Percentiles rank a stretch among this genome's conserved stretches.
Evolutionary conservation across 495 filamentous ascomycete genomes (phyloP).

Genomic region (Penicillium goetzii): DNA sequence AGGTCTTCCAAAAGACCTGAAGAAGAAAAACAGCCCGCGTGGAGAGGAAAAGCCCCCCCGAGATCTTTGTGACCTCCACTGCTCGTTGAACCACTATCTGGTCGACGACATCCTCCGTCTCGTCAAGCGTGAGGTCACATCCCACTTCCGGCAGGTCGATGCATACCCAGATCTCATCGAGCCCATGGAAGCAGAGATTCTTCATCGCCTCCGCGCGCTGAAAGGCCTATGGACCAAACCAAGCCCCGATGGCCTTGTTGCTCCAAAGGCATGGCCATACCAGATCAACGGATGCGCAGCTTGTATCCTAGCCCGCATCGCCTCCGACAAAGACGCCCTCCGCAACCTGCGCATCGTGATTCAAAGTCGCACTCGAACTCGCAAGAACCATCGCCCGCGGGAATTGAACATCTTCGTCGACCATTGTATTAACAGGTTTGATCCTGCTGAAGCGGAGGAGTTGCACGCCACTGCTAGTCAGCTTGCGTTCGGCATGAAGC

Average conservation of each 20-base stretch:
- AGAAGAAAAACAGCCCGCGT: background rate
- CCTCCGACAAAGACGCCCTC: constrained; percentile 22
- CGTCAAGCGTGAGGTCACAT: constrained; percentile 35
- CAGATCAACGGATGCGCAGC: constrained; percentile 45
- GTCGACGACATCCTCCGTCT: constrained; percentile 28
- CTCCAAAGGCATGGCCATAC: constrained; percentile 21
- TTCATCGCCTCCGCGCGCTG: constrained; percentile 29
- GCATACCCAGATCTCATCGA: constrained; percentile 23
- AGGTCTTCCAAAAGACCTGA: constrained; percentile 23
- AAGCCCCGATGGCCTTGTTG: background rate
- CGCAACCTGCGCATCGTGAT: constrained; percentile 37
- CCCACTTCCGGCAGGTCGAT: constrained; percentile 32
- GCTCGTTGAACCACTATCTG: constrained; percentile 29
- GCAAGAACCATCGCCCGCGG: constrained; percentile 24
- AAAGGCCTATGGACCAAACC: constrained; percentile 39
- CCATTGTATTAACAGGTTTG: constrained; percentile 24
- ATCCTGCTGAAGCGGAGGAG: constrained; percentile 13
- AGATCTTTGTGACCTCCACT: constrained; percentile 23
- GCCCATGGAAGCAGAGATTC: constrained; percentile 12
- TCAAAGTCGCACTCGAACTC: constrained; percentile 36
- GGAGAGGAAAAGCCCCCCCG: background rate
- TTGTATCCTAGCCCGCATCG: constrained; percentile 47
- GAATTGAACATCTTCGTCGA: constrained; percentile 37
- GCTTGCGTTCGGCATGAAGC: constrained; percentile 30
- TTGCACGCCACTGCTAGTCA: constrained; percentile 18